These are phyloP conservation scores for Eucalyptus grandis DNA, from an alignment of 345 rosid genomes.

Conservation along the genomic window DNA sequence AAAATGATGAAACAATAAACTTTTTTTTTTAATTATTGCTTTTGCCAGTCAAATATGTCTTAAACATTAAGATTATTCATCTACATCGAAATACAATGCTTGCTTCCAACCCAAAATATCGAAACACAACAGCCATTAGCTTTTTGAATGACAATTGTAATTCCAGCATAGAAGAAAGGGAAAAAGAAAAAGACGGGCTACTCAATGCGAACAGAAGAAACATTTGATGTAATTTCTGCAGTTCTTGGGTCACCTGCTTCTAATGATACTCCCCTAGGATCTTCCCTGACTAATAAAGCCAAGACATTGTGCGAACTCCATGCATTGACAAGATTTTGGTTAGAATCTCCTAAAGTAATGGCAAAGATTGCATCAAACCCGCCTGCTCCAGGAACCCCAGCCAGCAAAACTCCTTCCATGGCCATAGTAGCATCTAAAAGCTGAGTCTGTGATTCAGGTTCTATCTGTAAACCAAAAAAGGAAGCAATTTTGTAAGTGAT, in stretches of 20 bases:
- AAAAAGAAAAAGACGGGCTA: conserved; percentile 3
- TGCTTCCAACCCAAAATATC: background rate
- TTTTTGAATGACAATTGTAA: background rate
- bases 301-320: conserved; percentile 74
- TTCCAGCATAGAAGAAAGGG: background rate
- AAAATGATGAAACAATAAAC: background rate
- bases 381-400: conserved; percentile 97
- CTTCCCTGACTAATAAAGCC: conserved; percentile 87
- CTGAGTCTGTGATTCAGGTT: conserved; percentile 71
- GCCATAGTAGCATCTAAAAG: conserved; percentile 77
- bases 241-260: conserved; percentile 78
- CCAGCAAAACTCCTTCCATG: conserved; percentile 80
- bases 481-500: background rate
- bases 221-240: conserved; percentile 37
- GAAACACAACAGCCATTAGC: background rate
- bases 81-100: background rate
- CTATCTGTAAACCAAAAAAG: conserved; percentile 49
- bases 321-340: conserved; percentile 32
- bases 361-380: conserved; percentile 94
- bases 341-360: conserved; percentile 56
- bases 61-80: background rate
- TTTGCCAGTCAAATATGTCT: background rate
- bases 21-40: background rate
- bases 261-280: conserved; percentile 71
- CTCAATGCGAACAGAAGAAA: conserved; percentile 41